Conservation (phyloP, 164 flowering plant species). For the Vitis labrusca region DNA sequence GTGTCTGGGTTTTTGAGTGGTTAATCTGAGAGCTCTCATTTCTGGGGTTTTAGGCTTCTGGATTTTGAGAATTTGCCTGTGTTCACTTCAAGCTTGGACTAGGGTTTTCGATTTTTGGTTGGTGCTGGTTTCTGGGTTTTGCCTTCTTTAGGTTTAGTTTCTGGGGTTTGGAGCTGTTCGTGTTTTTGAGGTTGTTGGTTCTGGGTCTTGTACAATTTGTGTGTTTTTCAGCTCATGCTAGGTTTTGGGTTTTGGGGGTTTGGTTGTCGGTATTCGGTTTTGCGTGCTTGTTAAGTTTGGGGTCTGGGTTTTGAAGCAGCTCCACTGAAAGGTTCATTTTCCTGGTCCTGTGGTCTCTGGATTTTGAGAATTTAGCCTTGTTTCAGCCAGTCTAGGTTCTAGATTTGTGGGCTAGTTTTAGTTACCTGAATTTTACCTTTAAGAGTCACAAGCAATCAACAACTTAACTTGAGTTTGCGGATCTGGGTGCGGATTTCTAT, state of each 20-base stretch:
- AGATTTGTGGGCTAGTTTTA: not conserved
- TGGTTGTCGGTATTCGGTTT: not conserved
- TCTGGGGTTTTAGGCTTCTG: slow-evolving; percentile 2
- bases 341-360: not conserved
- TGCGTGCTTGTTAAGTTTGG: not conserved
- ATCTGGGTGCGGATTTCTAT: not conserved
- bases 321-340: not conserved
- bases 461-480: not conserved
- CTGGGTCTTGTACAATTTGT: slow-evolving; percentile 3
- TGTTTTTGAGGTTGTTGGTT: slow-evolving; percentile 1
- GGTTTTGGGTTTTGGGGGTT: slow-evolving; percentile 14
- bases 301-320: not conserved
- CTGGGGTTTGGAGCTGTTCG: slow-evolving; percentile 14
- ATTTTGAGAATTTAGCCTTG: not conserved
- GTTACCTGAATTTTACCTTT: not conserved
- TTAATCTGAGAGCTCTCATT: slow-evolving; percentile 2
- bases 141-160: slow-evolving; percentile 16
- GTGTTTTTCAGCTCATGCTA: not conserved
- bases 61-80: not conserved
- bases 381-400: not conserved
- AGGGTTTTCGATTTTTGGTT: slow-evolving; percentile 4
- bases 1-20: slow-evolving; percentile 11
- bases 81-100: not conserved
- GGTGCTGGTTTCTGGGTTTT: slow-evolving; percentile 2
- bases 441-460: not conserved